phyloP scores from a whole-genome alignment of 441 rosid species.

The Biscutella laevigata region DNA sequence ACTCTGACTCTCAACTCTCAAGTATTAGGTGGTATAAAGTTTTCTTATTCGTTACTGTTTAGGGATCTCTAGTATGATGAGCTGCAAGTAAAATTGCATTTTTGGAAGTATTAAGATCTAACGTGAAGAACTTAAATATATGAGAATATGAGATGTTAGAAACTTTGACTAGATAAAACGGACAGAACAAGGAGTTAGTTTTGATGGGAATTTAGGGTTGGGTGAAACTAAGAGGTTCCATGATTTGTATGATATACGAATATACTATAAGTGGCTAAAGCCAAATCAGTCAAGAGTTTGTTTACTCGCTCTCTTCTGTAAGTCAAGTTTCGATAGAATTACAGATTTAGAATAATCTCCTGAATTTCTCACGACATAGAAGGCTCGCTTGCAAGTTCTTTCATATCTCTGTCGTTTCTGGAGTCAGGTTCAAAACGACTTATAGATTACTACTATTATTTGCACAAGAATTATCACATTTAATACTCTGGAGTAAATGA shows the following conservation, averaged over 20 bases:
- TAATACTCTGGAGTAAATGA: background rate
- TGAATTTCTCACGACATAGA: no score
- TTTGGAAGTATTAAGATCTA: slow-evolving; percentile 3
- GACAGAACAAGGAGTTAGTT: background rate
- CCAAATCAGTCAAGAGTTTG: background rate
- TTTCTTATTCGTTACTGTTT: background rate
- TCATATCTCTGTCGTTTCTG: background rate
- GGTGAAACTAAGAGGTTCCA: background rate
- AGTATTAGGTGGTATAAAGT: slow-evolving; percentile 3
- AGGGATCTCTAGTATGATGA: background rate
- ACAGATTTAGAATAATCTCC: background rate
- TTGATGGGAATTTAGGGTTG: slow-evolving; percentile 3
- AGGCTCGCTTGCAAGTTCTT: no score
- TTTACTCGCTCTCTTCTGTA: background rate
- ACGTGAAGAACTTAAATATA: background rate
- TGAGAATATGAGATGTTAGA: background rate
- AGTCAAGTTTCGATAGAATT: background rate
- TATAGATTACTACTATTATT: no score
- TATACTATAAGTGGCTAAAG: background rate
- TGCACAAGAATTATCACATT: background rate
- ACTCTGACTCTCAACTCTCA: background rate
- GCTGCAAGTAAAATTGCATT: background rate
- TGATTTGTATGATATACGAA: background rate
- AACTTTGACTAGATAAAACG: background rate
- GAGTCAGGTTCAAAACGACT: background rate